These are phyloP conservation scores for Talaromyces proteolyticus DNA, from an alignment of 495 filamentous ascomycete species.

Conservation along the genomic window DNA sequence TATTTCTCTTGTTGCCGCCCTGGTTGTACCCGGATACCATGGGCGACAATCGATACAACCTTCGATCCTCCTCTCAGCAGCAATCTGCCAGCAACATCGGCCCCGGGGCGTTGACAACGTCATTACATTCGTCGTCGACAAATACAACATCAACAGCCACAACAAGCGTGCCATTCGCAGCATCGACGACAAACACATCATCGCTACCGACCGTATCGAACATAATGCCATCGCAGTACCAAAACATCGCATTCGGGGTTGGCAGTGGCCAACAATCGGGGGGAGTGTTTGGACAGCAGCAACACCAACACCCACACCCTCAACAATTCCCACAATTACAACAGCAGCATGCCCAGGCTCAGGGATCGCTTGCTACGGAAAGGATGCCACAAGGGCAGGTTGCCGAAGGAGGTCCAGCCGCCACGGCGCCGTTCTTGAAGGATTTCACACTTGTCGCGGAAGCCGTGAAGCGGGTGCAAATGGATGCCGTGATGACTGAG, in stretches of 20 bases:
- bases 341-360: neutral
- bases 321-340: conserved; percentile 8
- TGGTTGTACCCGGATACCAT: neutral
- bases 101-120: neutral
- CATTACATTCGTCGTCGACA: conserved; percentile 2
- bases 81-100: neutral
- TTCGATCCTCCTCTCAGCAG: conserved; percentile 2
- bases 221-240: neutral
- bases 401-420: conserved; percentile 39
- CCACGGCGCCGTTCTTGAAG: conserved; percentile 58
- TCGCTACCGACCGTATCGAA: neutral
- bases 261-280: neutral
- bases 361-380: neutral
- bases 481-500: conserved; percentile 81
- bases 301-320: neutral
- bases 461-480: conserved; percentile 87
- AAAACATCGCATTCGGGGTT: neutral
- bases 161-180: neutral
- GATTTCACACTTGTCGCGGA: conserved; percentile 90
- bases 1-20: too few species aligned
- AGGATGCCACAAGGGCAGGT: conserved; percentile 16
- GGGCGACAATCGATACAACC: conserved; percentile 4
- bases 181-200: neutral
- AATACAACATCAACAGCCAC: neutral
- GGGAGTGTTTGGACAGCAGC: neutral